Evolutionary conservation across 2,329 filamentous ascomycete species (phyloP), one percentile per base, ranked within the genome.

Genomic region (Purpureocillium takamizusanense): DNA sequence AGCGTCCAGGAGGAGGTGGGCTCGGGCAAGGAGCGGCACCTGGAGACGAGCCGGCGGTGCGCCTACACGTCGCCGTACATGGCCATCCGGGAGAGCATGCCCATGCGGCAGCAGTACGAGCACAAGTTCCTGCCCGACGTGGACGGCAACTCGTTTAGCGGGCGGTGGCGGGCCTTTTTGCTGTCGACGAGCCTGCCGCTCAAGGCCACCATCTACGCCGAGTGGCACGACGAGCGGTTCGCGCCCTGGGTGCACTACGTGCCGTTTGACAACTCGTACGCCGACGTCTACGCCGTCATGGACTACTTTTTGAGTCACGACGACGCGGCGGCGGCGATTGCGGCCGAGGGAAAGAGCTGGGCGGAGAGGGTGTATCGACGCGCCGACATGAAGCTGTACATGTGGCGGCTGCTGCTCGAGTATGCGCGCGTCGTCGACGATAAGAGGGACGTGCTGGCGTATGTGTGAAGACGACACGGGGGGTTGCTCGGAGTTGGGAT

Each of bases 211-310:
- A 65, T 81, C 16, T 82, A 77, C 49, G 61, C 68, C 23, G 78
- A 82, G 50, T 82, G 78, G 78, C 77, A 81, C 47, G 76, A 81
- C 48, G 65, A 67, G 7, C 62, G 77, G 4, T 57, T 82, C 1
- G 59, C 77, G 11, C 67, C 75, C 0, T 83, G 77, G 78, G 62
- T 66, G 38, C 78, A 82, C 52, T 82, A 78, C 47, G 69, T 76
- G 1, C 78, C 78, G 4, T 65, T 81, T 55, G 72, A 79, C 47
- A 75, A 74, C 46, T 65, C 66, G 1, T 78, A 72, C 43, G 58
- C 69, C 38, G 78, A 81, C 31, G 46, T 80, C 7, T 79, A 76
- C 40, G 70, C 64, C 13, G 63, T 77, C 13, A 53, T 78, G 52
- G 67, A 71, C 13, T 80, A 75, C 49, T 78, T 80, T 46, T 69